phyloP scores from a whole-genome alignment of 345 rosid species.

The Populus alba region DNA sequence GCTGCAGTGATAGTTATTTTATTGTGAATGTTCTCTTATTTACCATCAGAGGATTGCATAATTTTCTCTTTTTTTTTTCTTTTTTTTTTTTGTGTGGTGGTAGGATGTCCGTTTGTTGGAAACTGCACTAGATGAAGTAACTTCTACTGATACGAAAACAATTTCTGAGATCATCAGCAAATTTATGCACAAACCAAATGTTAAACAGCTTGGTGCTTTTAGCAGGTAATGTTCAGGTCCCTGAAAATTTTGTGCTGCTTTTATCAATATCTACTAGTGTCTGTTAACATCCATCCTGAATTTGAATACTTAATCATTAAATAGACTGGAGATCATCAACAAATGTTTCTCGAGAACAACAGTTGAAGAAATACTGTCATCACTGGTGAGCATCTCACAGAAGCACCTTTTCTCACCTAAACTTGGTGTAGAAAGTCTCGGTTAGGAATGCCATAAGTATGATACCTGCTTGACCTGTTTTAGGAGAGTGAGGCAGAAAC shows the following conservation, averaged over 20 bases:
- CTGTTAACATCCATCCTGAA: background rate
- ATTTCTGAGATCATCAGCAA: constrained; percentile 5
- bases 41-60: background rate
- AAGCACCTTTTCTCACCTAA: background rate
- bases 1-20: background rate
- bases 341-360: constrained; percentile 26
- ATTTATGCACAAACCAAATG: constrained; percentile 2
- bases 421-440: background rate
- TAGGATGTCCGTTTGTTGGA: constrained; percentile 17
- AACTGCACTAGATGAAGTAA: background rate
- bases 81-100: too few species aligned
- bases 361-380: constrained; percentile 24
- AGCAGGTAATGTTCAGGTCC: constrained; percentile 9
- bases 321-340: constrained; percentile 20
- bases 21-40: background rate
- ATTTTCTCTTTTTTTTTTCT: background rate
- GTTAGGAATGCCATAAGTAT: background rate
- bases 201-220: constrained; percentile 15
- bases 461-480: background rate
- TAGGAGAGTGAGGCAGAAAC: constrained; percentile 10
- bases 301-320: background rate
- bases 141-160: background rate
- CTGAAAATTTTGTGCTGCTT: background rate
- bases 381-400: constrained; percentile 17
- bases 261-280: background rate